Percentiles rank a stretch among this genome's conserved stretches.
phyloP scores from a whole-genome alignment of 2,329 filamentous ascomycete genomes.

The Alternaria brassicicola region DNA sequence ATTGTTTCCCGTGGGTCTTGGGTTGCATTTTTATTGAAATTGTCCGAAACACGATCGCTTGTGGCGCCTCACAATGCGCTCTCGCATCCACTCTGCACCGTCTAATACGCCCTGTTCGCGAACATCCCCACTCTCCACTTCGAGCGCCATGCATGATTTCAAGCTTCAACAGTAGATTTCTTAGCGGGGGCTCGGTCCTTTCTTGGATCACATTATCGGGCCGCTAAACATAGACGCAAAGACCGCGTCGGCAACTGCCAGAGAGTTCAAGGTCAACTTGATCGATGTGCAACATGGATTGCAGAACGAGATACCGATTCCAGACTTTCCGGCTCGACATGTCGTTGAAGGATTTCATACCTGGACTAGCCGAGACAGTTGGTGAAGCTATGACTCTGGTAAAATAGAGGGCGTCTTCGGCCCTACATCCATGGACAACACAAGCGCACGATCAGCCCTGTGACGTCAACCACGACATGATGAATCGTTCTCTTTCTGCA shows the following conservation, averaged over 20 bases:
- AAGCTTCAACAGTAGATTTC: conserved; percentile 9
- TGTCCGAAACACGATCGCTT: conserved; percentile 2
- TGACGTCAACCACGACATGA: conserved; percentile 7
- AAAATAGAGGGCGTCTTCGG: conserved; percentile 1
- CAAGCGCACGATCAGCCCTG: conserved; percentile 5
- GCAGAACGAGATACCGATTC: conserved; percentile 4
- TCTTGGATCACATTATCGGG: conserved; percentile 2
- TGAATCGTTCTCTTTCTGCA: background rate
- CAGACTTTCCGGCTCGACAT: background rate
- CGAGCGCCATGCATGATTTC: conserved; percentile 7
- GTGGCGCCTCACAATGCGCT: background rate
- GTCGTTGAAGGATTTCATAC: background rate
- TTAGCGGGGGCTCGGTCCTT: conserved; percentile 7
- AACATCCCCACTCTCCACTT: conserved; percentile 5
- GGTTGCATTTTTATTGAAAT: background rate
- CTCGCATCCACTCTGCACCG: background rate
- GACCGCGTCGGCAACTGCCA: background rate
- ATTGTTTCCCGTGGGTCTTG: background rate
- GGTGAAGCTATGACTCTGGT: conserved; percentile 1
- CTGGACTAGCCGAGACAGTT: conserved; percentile 2
- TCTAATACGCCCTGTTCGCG: background rate
- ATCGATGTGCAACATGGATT: conserved; percentile 8
- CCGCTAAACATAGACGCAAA: conserved; percentile 1
- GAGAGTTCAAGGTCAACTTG: background rate
- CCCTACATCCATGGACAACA: conserved; percentile 13